Evolutionary conservation across 2,329 filamentous ascomycete genomes (phyloP).

Genomic region (Tolypocladium tundrense): DNA sequence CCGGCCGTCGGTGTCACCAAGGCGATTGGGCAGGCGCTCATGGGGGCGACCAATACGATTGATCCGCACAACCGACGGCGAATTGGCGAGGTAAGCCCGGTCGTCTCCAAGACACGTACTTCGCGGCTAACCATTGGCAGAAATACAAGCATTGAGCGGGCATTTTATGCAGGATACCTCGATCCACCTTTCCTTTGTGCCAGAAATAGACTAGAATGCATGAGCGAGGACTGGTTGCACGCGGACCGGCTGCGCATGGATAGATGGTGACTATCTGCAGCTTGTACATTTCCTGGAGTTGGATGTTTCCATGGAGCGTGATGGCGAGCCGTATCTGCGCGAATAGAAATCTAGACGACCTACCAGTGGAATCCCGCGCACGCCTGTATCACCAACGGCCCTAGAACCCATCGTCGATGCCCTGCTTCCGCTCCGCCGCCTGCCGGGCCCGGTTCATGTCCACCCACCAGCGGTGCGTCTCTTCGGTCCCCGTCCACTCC

Average conservation of each 20-base stretch:
- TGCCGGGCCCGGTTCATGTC: slow-evolving; percentile 35
- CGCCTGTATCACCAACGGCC: neutral
- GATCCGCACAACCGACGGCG: slow-evolving; percentile 73
- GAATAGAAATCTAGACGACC: neutral
- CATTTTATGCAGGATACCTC: neutral
- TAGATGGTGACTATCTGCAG: neutral
- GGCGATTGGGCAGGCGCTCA: slow-evolving; percentile 75
- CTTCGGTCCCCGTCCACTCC: slow-evolving; percentile 31
- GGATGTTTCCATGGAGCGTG: neutral
- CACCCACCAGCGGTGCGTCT: slow-evolving; percentile 47
- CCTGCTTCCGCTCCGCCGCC: slow-evolving; percentile 25
- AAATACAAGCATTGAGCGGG: slow-evolving; percentile 37
- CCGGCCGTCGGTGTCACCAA: slow-evolving; percentile 86
- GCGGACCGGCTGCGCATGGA: neutral
- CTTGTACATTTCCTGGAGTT: neutral
- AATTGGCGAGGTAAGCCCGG: slow-evolving; percentile 75
- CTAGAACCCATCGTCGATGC: slow-evolving; percentile 21
- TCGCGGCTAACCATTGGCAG: slow-evolving; percentile 16
- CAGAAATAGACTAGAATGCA: neutral
- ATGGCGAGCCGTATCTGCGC: neutral
- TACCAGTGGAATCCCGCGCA: neutral
- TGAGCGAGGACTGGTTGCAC: neutral
- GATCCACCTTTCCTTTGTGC: neutral
- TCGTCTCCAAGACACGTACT: neutral
- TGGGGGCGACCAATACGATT: slow-evolving; percentile 86